A percentile compares a stretch with the other conserved stretches of the same genome.
These are phyloP conservation scores for Byssoonygena ceratinophila DNA, from an alignment of 2,329 filamentous ascomycete genomes.

Conservation along the genomic window DNA sequence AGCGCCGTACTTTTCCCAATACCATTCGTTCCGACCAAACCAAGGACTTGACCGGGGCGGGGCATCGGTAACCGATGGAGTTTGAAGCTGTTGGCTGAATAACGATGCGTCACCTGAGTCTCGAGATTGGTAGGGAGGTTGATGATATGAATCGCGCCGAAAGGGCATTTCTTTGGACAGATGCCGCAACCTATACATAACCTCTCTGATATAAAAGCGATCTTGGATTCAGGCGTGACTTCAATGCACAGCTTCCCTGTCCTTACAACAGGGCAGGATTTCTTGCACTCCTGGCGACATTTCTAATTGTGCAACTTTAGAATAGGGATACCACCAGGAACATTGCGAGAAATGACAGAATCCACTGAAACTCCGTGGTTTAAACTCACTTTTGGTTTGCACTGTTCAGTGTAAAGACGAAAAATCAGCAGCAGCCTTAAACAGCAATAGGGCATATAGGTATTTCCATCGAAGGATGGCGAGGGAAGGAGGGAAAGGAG, in stretches of 20 bases:
- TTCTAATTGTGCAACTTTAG: conserved; percentile 48
- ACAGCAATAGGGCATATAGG: not conserved
- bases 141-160: conserved; percentile 98
- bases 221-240: conserved; percentile 75
- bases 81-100: conserved; percentile 99
- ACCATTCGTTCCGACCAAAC: conserved; percentile 97
- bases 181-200: conserved; percentile 98
- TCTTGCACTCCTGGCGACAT: conserved; percentile 98
- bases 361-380: not conserved
- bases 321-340: not conserved
- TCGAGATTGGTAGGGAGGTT: conserved; percentile 99
- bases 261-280: conserved; percentile 92
- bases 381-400: conserved; percentile 69
- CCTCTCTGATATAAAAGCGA: conserved; percentile 94
- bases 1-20: conserved; percentile 99
- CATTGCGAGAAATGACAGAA: not conserved
- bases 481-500: no score
- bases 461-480: no score
- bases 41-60: conserved; percentile 85
- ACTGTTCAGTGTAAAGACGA: conserved; percentile 42
- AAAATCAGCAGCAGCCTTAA: conserved; percentile 7
- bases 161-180: conserved; percentile 98
- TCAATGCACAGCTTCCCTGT: conserved; percentile 97
- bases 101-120: conserved; percentile 93
- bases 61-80: conserved; percentile 93